Evolutionary conservation across 2,329 filamentous ascomycete genomes (phyloP).

Genomic region (Aspergillus quadricinctus): DNA sequence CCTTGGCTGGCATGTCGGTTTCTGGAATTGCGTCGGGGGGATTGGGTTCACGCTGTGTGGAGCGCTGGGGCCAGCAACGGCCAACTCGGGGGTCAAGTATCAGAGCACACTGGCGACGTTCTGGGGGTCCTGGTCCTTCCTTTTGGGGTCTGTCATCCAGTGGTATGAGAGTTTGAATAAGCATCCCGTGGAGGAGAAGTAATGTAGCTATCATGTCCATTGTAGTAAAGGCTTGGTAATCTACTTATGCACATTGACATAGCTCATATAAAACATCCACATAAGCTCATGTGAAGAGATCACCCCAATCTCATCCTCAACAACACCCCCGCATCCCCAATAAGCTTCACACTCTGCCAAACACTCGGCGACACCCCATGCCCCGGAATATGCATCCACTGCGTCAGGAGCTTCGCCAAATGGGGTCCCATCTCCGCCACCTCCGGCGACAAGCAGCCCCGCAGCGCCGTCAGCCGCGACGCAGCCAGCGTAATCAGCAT

Average conservation of each 20-base stretch:
- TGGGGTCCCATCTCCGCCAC: constrained; percentile 41
- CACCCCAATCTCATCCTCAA: neutral
- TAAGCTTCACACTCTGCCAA: constrained; percentile 45
- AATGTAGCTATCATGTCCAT: neutral
- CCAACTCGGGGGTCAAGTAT: constrained; percentile 42
- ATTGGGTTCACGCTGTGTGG: constrained; percentile 61
- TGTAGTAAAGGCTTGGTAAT: no score
- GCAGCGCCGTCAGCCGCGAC: constrained; percentile 37
- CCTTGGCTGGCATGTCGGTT: constrained; percentile 64
- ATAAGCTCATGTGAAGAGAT: no score
- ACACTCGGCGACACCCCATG: constrained; percentile 44
- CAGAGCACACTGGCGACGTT: constrained; percentile 46
- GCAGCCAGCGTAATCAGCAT: constrained; percentile 49
- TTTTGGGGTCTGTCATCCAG: constrained; percentile 46
- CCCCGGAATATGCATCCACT: constrained; percentile 42
- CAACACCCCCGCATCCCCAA: constrained; percentile 29
- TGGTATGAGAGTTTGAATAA: constrained; percentile 49
- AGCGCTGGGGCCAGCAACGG: constrained; percentile 50
- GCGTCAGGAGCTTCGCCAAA: constrained; percentile 36
- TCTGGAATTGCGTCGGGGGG: constrained; percentile 62
- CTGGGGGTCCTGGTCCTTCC: constrained; percentile 40
- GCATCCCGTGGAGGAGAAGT: constrained; percentile 38
- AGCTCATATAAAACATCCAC: no score
- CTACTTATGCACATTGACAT: no score
- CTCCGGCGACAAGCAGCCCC: constrained; percentile 37